Conservation (phyloP, 805 yeast genomes). For the Kurtzmaniella fragi region DNA sequence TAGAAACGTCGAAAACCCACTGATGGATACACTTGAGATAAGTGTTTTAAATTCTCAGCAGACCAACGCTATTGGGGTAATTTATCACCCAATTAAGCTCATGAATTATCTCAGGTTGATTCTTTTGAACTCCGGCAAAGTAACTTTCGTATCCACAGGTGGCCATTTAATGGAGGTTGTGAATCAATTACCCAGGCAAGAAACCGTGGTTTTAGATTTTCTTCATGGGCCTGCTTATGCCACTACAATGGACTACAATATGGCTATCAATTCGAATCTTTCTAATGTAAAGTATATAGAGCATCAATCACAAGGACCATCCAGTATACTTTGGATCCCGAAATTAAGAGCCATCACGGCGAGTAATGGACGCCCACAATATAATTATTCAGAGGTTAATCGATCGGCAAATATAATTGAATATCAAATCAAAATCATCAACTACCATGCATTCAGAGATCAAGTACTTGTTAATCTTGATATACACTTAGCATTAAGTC, state of each 20-base stretch:
- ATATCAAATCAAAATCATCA: not conserved
- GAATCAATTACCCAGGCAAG: too few species aligned
- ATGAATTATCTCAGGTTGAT: conserved; percentile 5
- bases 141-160: conserved; percentile 4
- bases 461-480: not conserved
- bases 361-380: conserved; percentile 1
- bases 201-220: too few species aligned
- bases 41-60: not conserved
- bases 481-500: not conserved
- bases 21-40: not conserved
- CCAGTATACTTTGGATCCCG: conserved; percentile 15
- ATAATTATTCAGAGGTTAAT: too few species aligned
- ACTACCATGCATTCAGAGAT: not conserved
- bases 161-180: not conserved
- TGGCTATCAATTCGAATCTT: not conserved
- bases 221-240: too few species aligned
- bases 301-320: not conserved
- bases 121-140: conserved; percentile 4
- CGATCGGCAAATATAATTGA: too few species aligned
- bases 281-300: not conserved
- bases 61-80: conserved; percentile 7
- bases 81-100: conserved; percentile 14
- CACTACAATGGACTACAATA: too few species aligned
- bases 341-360: conserved; percentile 8
- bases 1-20: conserved; percentile 2